Conservation (phyloP, 2,329 filamentous ascomycete species). For the Parafenestella ontariensis region DNA sequence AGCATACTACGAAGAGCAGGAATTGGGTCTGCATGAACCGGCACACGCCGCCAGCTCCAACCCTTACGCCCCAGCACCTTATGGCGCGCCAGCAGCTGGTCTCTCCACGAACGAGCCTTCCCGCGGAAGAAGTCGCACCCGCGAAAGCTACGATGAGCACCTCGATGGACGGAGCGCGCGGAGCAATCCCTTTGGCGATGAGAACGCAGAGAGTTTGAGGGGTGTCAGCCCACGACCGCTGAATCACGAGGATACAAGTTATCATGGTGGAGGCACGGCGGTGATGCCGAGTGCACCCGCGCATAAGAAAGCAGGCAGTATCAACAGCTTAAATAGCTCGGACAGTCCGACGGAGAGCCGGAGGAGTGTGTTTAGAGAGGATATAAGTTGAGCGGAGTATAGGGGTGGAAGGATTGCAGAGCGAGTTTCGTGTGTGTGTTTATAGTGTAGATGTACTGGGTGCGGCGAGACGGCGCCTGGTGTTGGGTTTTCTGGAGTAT, state of each 20-base stretch:
- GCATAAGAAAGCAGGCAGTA: constrained; percentile 40
- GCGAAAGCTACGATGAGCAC: constrained; percentile 52
- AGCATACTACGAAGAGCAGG: constrained; percentile 80
- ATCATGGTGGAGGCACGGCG: constrained; percentile 47
- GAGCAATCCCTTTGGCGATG: constrained; percentile 48
- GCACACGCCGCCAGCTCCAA: constrained; percentile 50
- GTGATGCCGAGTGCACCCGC: constrained; percentile 48
- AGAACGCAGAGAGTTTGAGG: constrained; percentile 60
- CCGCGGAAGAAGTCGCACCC: constrained; percentile 57
- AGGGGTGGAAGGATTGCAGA: not conserved
- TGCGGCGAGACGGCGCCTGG: not conserved
- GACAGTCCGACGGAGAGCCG: constrained; percentile 68
- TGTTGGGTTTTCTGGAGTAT: not conserved
- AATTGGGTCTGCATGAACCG: constrained; percentile 65
- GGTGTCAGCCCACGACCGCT: constrained; percentile 78
- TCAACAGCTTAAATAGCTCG: constrained; percentile 57
- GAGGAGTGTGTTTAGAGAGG: constrained; percentile 73
- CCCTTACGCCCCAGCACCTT: constrained; percentile 26
- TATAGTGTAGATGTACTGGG: not conserved
- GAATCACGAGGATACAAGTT: constrained; percentile 55
- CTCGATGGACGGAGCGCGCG: constrained; percentile 38
- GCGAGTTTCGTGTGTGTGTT: not conserved
- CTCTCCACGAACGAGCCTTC: constrained; percentile 36
- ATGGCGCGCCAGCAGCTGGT: constrained; percentile 35
- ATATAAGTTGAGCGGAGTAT: constrained; percentile 58